Evolutionary conservation across 164 flowering plant genomes (phyloP).

Genomic region (Aristolochia fimbriata): DNA sequence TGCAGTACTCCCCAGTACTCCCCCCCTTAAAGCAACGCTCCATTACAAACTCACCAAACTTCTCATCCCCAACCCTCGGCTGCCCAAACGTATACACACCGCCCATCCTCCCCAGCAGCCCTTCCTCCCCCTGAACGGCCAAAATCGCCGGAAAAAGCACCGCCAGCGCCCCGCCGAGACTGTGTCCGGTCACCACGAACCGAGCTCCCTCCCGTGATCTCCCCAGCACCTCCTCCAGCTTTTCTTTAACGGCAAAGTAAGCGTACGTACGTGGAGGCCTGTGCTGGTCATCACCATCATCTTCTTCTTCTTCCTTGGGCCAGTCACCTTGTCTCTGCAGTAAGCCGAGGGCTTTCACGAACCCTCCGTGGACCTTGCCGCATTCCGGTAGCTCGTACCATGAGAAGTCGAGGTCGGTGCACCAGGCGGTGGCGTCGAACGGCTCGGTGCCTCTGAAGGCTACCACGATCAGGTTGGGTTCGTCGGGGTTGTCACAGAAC

Average conservation of each 20-base stretch:
- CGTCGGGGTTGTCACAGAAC: constrained; percentile 23
- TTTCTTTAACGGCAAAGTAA: constrained; percentile 52
- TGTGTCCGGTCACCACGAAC: constrained; percentile 72
- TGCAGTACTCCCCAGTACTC: constrained; percentile 37
- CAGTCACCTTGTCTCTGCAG: constrained; percentile 35
- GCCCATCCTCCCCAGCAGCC: constrained; percentile 47
- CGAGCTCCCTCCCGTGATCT: constrained; percentile 34
- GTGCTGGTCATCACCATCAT: constrained; percentile 5
- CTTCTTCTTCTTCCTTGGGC: too few relatives aligned
- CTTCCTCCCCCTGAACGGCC: constrained; percentile 38
- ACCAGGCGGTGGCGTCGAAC: constrained; percentile 48
- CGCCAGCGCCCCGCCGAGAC: constrained; percentile 82
- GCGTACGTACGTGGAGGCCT: constrained; percentile 18
- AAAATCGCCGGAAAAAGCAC: constrained; percentile 44
- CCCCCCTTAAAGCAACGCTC: constrained; percentile 17
- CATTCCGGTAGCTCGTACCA: constrained; percentile 37
- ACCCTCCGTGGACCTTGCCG: constrained; percentile 51
- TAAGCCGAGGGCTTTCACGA: constrained; percentile 63
- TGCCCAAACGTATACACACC: constrained; percentile 86
- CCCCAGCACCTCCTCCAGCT: constrained; percentile 24
- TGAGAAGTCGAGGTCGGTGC: constrained; percentile 49
- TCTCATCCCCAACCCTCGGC: constrained; percentile 67
- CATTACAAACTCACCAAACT: constrained; percentile 53
- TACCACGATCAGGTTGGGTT: constrained; percentile 34
- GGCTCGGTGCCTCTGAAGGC: constrained; percentile 67